A percentile compares a stretch with the other conserved stretches of the same genome.
phyloP scores from a whole-genome alignment of 805 yeast species.

The Isabelozyma rhagii region DNA sequence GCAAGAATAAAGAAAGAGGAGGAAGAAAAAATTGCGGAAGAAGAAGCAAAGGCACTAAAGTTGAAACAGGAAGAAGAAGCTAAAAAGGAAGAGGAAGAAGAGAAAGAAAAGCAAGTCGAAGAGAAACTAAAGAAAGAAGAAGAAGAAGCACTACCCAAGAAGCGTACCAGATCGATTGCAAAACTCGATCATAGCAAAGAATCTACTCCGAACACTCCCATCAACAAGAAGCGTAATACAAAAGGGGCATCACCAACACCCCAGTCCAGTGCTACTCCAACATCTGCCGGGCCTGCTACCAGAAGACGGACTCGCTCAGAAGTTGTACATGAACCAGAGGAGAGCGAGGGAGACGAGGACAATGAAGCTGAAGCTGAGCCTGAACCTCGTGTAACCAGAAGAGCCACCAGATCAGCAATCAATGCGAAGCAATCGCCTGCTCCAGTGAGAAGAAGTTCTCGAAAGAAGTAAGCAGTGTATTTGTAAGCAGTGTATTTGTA shows the following conservation, averaged over 20 bases:
- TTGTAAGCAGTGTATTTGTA: neutral
- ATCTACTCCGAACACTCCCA: slow-evolving; percentile 5
- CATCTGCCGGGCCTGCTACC: slow-evolving; percentile 1
- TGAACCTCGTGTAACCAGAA: slow-evolving; percentile 4
- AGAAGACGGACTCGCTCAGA: slow-evolving; percentile 11
- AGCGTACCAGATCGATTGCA: slow-evolving; percentile 11
- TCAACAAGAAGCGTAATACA: slow-evolving; percentile 6
- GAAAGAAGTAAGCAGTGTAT: slow-evolving; percentile 7
- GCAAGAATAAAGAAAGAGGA: slow-evolving; percentile 4
- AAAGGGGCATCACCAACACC: slow-evolving; percentile 10
- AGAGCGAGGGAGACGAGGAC: slow-evolving; percentile 2
- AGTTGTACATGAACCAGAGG: slow-evolving; percentile 4
- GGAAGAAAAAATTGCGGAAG: slow-evolving; percentile 4
- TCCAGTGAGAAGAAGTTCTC: slow-evolving; percentile 10
- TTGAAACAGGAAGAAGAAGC: slow-evolving; percentile 1
- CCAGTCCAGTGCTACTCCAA: neutral
- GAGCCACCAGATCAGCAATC: slow-evolving; percentile 8
- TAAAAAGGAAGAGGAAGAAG: slow-evolving; percentile 2
- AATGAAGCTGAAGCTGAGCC: slow-evolving; percentile 3
- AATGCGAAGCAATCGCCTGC: slow-evolving; percentile 2
- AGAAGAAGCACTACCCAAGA: slow-evolving; percentile 6
- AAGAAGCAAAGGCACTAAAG: slow-evolving; percentile 5
- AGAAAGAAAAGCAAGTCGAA: slow-evolving; percentile 5
- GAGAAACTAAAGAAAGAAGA: slow-evolving; percentile 5
- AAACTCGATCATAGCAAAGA: slow-evolving; percentile 4